Evolutionary conservation across 23 red algal species (phyloP), one percentile per base, ranked within the genome.

Genomic region (Porphyridium purpureum): DNA sequence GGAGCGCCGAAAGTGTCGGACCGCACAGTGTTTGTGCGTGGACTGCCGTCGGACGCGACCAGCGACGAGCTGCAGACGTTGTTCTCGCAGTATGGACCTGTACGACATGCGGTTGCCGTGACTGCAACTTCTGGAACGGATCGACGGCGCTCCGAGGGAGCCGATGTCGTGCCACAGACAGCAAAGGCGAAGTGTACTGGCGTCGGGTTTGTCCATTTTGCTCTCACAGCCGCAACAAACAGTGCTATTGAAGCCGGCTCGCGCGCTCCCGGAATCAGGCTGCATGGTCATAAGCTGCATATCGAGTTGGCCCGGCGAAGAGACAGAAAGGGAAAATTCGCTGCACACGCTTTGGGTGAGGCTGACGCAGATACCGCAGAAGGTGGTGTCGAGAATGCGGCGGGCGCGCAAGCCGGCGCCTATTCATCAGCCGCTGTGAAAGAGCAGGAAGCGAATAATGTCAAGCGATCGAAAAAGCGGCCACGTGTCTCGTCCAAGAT

Each of bases 161-260:
- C n/a, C n/a, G n/a, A n/a, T n/a, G n/a, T n/a, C n/a, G n/a, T n/a
- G n/a, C n/a, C n/a, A n/a, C n/a, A 80, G 8, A 38, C 31, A 4
- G 60, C 30, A 17, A 67, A 54, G 25, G 31, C 31, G 7, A 31
- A 52, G 2, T 79, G 72, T 46, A 55, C 54, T 33, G 72, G 82
- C 7, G 76, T 62, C 60, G 82, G 72, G 1, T 88, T 88, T 49
- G 62, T 88, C 0, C 57, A 60, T n/a, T 88, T 72, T 31, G 62
- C 69, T 15, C 61, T 66, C 47, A 8, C 82, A 0, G 50, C 65
- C n/a, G n/a, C n/a, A n/a, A n/a, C n/a, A n/a, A n/a, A n/a, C n/a
- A n/a, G n/a, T n/a, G n/a, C n/a, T n/a, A n/a, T n/a, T n/a, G 31
- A 63, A 88, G 23, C 70, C 82, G 23, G 41, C n/a, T 0, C 42